Conservation (phyloP, 371 early-diverging fungal species). For the Rhizomucor pusillus region DNA sequence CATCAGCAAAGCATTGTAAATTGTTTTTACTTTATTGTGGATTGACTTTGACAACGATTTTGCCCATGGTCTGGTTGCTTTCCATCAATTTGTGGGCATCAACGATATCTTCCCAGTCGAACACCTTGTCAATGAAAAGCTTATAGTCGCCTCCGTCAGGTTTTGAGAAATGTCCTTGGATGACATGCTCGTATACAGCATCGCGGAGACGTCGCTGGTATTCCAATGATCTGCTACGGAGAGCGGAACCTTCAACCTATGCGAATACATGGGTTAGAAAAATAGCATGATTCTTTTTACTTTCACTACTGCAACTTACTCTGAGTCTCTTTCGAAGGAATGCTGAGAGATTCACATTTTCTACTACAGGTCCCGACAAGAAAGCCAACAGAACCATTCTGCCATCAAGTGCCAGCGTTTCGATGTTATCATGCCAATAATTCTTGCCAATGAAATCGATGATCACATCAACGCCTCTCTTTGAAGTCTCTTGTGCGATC, state of each 20-base stretch:
- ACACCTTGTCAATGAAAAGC: constrained; percentile 58
- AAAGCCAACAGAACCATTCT: constrained; percentile 70
- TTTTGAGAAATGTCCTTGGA: constrained; percentile 38
- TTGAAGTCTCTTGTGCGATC: constrained; percentile 54
- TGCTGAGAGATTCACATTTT: constrained; percentile 45
- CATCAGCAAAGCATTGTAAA: background rate
- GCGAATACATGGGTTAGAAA: background rate
- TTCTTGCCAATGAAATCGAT: constrained; percentile 72
- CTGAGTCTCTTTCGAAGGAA: constrained; percentile 66
- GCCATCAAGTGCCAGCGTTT: constrained; percentile 66
- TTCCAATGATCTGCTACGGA: constrained; percentile 61
- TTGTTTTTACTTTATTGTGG: constrained; percentile 3
- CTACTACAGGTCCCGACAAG: constrained; percentile 53
- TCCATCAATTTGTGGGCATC: constrained; percentile 70
- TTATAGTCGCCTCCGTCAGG: constrained; percentile 42
- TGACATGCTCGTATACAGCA: constrained; percentile 46
- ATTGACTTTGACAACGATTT: constrained; percentile 47
- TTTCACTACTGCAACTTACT: constrained; percentile 22
- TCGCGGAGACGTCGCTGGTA: constrained; percentile 60
- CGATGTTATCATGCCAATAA: constrained; percentile 66
- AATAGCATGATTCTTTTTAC: background rate
- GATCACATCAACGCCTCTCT: constrained; percentile 66
- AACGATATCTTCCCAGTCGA: constrained; percentile 62
- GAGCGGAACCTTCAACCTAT: constrained; percentile 68
- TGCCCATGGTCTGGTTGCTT: constrained; percentile 59